These are phyloP conservation scores for Candida sp. DNA, from an alignment of 1,139 yeast species.

Conservation along the genomic window DNA sequence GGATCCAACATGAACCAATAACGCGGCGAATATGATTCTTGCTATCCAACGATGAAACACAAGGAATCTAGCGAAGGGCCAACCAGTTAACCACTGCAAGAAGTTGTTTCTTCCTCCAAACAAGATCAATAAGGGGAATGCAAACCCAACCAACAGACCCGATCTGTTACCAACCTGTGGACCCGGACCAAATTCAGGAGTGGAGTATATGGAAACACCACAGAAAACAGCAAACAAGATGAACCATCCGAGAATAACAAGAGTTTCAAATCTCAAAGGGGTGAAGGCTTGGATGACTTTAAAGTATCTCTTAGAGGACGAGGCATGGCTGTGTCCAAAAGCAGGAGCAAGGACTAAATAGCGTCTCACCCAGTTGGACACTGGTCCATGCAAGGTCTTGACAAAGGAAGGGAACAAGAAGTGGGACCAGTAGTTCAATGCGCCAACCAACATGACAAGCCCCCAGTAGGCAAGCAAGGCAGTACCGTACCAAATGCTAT, in stretches of 20 bases:
- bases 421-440: slow-evolving; percentile 22
- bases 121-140: slow-evolving; percentile 24
- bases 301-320: neutral
- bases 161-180: slow-evolving; percentile 27
- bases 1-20: slow-evolving; percentile 21
- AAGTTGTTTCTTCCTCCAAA: slow-evolving; percentile 30
- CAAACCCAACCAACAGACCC: slow-evolving; percentile 23
- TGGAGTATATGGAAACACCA: slow-evolving; percentile 16
- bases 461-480: slow-evolving; percentile 25
- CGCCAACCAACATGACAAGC: slow-evolving; percentile 20
- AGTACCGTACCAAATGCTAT: slow-evolving; percentile 17
- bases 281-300: slow-evolving; percentile 9
- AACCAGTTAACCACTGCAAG: slow-evolving; percentile 29
- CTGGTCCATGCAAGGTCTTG: slow-evolving; percentile 9
- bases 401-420: slow-evolving; percentile 18
- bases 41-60: slow-evolving; percentile 27
- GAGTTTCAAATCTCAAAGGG: slow-evolving; percentile 27
- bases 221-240: slow-evolving; percentile 16
- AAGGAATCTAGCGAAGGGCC: slow-evolving; percentile 22
- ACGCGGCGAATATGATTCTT: slow-evolving; percentile 18
- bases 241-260: slow-evolving; percentile 15
- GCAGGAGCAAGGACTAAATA: slow-evolving; percentile 15
- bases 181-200: slow-evolving; percentile 14
- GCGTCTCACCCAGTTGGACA: slow-evolving; percentile 14
- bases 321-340: slow-evolving; percentile 12